Evolutionary conservation across 805 yeast species (phyloP).

Genomic region (Zygosaccharomyces gambellarensis): DNA sequence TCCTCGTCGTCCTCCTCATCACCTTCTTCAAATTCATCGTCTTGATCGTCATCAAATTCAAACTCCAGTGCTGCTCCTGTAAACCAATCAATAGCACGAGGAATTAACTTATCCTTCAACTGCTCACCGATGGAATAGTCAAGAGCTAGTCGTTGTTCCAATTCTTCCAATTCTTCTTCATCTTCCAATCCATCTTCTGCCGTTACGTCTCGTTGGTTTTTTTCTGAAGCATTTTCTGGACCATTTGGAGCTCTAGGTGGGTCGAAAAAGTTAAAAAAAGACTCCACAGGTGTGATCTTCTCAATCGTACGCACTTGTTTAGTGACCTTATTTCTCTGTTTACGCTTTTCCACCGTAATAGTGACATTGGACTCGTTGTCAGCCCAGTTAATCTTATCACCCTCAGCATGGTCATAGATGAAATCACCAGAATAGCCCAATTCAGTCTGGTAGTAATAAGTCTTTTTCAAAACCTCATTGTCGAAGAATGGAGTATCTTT

Average conservation of each 20-base stretch:
- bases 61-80: constrained; percentile 93
- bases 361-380: constrained; percentile 80
- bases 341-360: constrained; percentile 82
- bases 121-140: constrained; percentile 97
- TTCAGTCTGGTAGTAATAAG: constrained; percentile 91
- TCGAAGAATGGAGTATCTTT: constrained; percentile 69
- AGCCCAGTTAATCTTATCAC: constrained; percentile 74
- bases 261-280: constrained; percentile 91
- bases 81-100: constrained; percentile 97
- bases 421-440: constrained; percentile 93
- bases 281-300: constrained; percentile 88
- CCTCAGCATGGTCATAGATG: constrained; percentile 95
- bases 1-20: constrained; percentile 63
- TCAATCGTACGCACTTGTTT: constrained; percentile 95
- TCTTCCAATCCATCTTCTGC: constrained; percentile 50
- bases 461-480: constrained; percentile 68
- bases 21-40: constrained; percentile 54
- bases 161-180: constrained; percentile 61
- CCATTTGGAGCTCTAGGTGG: constrained; percentile 74
- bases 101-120: constrained; percentile 89
- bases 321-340: constrained; percentile 94
- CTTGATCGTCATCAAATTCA: constrained; percentile 57
- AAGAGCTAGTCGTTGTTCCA: constrained; percentile 79
- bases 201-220: constrained; percentile 46
- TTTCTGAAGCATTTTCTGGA: constrained; percentile 36